Percentiles rank a stretch among this genome's conserved stretches.
Conservation (phyloP, 2,329 filamentous ascomycete species). For the Pseudogymnoascus sp. region DNA sequence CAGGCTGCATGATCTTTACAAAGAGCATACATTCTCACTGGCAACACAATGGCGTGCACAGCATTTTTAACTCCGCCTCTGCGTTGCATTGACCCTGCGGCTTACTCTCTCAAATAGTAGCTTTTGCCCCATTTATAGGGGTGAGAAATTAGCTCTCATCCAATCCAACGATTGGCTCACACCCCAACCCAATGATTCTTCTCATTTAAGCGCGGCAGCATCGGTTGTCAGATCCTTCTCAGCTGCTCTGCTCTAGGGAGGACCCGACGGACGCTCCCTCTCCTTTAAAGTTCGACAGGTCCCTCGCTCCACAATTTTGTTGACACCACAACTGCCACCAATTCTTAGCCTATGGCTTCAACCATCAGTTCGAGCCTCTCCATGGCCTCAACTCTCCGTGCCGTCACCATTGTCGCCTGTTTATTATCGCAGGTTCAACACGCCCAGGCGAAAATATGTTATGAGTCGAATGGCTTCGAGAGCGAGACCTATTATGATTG, state of each 20-base stretch:
- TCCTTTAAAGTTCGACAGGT: constrained; percentile 2
- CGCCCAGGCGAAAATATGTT: neutral
- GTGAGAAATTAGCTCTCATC: constrained; percentile 7
- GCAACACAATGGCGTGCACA: neutral
- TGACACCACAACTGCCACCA: neutral
- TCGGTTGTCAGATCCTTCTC: neutral
- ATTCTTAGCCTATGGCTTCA: neutral
- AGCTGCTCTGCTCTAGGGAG: neutral
- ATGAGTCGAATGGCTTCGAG: neutral
- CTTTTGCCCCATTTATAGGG: neutral
- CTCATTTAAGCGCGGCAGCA: neutral
- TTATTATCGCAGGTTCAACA: constrained; percentile 1
- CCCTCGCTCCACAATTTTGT: constrained; percentile 5
- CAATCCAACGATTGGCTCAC: neutral
- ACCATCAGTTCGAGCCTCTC: neutral
- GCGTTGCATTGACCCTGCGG: neutral
- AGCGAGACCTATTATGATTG: neutral
- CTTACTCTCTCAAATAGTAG: neutral
- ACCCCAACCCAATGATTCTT: neutral
- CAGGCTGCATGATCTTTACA: neutral
- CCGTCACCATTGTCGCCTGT: neutral
- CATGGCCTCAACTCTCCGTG: constrained; percentile 4
- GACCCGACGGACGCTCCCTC: neutral
- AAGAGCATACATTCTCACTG: neutral
- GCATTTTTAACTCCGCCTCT: neutral